These are phyloP conservation scores for Paracoccidioides brasiliensis DNA, from an alignment of 2,329 filamentous ascomycete species.

Conservation along the genomic window DNA sequence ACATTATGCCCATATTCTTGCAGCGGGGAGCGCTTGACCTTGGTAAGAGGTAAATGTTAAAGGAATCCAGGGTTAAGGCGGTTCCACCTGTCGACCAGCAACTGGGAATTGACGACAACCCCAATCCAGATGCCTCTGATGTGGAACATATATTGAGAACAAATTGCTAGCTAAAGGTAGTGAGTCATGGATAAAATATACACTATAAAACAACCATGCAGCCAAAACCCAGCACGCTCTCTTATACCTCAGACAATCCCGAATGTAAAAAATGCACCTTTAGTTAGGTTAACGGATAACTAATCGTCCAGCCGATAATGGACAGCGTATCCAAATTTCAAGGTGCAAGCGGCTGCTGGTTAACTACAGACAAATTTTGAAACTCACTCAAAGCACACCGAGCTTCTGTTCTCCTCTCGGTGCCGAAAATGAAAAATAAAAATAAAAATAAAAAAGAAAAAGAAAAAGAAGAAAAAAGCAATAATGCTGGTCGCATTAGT, in stretches of 20 bases:
- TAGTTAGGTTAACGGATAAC: not conserved
- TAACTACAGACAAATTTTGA: not conserved
- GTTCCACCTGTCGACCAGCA: not conserved
- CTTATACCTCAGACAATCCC: not conserved
- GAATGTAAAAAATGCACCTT: not conserved
- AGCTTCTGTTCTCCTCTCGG: not conserved
- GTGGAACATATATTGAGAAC: not conserved
- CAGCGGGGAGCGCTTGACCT: not conserved
- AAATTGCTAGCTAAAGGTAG: not conserved
- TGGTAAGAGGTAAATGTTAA: not conserved
- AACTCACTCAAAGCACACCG: not conserved
- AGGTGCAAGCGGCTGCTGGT: not conserved
- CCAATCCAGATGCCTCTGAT: not conserved
- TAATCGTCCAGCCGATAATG: not conserved
- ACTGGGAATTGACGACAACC: not conserved
- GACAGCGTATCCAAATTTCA: too few relatives aligned
- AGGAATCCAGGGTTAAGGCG: not conserved
- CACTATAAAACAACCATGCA: not conserved
- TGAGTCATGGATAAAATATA: not conserved
- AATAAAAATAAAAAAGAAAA: not conserved
- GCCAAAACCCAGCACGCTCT: not conserved
- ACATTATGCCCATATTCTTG: not conserved
- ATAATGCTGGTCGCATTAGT: not conserved
- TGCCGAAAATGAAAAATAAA: not conserved
- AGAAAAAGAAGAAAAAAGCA: not conserved